Conservation (phyloP, 345 rosid species). For the Salix caprea region DNA sequence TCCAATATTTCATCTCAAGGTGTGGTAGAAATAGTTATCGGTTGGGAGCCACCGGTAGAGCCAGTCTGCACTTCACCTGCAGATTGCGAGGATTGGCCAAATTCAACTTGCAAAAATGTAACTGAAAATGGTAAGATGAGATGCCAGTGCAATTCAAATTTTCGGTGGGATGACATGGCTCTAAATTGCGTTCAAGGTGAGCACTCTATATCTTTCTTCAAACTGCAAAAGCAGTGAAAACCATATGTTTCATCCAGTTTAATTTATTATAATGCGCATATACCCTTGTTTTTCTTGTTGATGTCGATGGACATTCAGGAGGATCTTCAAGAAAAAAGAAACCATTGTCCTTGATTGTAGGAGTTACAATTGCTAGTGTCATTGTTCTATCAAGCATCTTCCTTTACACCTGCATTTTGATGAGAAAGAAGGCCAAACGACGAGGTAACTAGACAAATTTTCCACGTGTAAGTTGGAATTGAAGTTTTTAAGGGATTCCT, state of each 20-base stretch:
- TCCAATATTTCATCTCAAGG: background rate
- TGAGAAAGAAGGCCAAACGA: constrained; percentile 4
- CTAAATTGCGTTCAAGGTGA: constrained; percentile 49
- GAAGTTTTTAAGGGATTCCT: background rate
- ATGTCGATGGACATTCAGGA: background rate
- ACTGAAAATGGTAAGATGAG: constrained; percentile 19
- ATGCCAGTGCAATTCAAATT: constrained; percentile 46
- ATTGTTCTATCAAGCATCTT: constrained; percentile 1
- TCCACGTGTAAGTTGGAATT: background rate
- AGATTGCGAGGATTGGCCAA: constrained; percentile 60
- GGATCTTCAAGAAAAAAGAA: background rate
- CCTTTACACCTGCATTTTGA: constrained; percentile 4
- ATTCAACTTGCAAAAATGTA: constrained; percentile 32
- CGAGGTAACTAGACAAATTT: constrained; percentile 16
- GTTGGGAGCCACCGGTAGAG: constrained; percentile 50
- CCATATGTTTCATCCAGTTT: background rate
- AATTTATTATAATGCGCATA: background rate
- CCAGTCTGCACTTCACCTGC: constrained; percentile 39
- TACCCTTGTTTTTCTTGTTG: background rate
- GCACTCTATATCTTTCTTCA: background rate
- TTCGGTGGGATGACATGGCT: constrained; percentile 39
- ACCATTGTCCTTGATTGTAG: constrained; percentile 14
- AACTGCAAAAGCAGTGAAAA: background rate
- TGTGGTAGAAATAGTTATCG: constrained; percentile 44
- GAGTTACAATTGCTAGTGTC: constrained; percentile 1